phyloP scores from a whole-genome alignment of 2,329 filamentous ascomycete species.

The Drechmeria coniospora region DNA sequence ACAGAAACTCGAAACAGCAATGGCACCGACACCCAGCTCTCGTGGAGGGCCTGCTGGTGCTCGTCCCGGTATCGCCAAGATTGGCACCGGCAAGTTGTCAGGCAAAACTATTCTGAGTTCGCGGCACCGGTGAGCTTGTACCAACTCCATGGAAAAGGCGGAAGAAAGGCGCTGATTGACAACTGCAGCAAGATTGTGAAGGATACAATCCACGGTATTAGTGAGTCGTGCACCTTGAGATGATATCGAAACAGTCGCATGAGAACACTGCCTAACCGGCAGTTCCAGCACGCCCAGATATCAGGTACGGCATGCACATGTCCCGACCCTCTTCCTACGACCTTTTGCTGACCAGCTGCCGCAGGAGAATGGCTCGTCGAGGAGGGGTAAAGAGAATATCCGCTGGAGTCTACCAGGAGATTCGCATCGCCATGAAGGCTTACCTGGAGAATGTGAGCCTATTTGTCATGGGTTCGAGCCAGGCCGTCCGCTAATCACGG shows the following conservation, averaged over 20 bases:
- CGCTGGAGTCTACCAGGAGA: slow-evolving; percentile 45
- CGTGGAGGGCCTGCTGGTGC: slow-evolving; percentile 1
- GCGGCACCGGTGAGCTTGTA: background rate
- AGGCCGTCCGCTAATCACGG: too few relatives aligned
- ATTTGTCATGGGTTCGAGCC: too few relatives aligned
- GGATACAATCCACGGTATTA: slow-evolving; percentile 6
- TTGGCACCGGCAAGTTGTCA: background rate
- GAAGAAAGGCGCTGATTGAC: too few relatives aligned
- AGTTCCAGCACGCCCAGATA: slow-evolving; percentile 1
- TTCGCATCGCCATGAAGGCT: slow-evolving; percentile 32
- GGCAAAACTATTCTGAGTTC: slow-evolving; percentile 3
- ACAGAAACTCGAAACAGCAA: too few relatives aligned
- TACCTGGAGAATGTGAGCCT: slow-evolving; percentile 31
- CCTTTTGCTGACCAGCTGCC: slow-evolving; percentile 3
- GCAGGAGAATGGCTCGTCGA: slow-evolving; percentile 54
- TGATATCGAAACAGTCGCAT: too few relatives aligned
- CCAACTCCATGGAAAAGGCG: too few relatives aligned
- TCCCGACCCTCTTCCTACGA: background rate
- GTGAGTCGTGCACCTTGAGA: slow-evolving; percentile 2
- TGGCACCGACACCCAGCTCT: background rate
- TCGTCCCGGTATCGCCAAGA: background rate
- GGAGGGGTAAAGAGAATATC: slow-evolving; percentile 67
- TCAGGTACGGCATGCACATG: slow-evolving; percentile 3
- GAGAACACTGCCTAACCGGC: background rate
- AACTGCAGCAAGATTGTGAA: slow-evolving; percentile 7